Evolutionary conservation across 805 yeast species (phyloP).

Genomic region (Starmerella scarabaei): DNA sequence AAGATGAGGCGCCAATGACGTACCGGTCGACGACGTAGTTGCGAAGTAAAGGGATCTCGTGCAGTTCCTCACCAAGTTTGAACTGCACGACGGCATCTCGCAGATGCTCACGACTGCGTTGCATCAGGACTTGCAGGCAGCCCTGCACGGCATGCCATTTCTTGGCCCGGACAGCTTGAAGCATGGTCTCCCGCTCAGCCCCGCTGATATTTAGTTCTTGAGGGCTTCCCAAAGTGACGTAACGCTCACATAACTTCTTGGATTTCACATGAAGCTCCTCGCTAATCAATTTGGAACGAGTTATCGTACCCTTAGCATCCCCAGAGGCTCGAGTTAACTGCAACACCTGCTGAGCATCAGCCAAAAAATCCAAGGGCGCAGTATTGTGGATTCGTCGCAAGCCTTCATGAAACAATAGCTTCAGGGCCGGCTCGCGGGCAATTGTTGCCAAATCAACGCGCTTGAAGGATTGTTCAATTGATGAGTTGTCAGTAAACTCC

Average conservation of each 20-base stretch:
- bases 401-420: slow-evolving; percentile 11
- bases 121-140: not conserved
- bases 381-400: slow-evolving; percentile 6
- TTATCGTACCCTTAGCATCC: slow-evolving; percentile 3
- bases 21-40: slow-evolving; percentile 4
- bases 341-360: slow-evolving; percentile 1
- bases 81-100: slow-evolving; percentile 3
- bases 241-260: not conserved
- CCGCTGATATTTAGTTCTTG: slow-evolving; percentile 13
- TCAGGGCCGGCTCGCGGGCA: slow-evolving; percentile 17
- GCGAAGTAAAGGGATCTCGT: slow-evolving; percentile 2
- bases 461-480: slow-evolving; percentile 2
- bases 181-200: slow-evolving; percentile 1
- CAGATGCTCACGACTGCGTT: not conserved
- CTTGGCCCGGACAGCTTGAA: not conserved
- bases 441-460: slow-evolving; percentile 3
- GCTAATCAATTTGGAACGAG: not conserved
- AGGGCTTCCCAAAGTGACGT: slow-evolving; percentile 5
- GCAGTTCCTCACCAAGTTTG: not conserved
- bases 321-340: slow-evolving; percentile 1
- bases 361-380: slow-evolving; percentile 12
- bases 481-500: not conserved
- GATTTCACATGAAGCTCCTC: not conserved
- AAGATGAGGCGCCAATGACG: too few relatives aligned
- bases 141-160: not conserved